These are phyloP conservation scores for Venturia asperata DNA, from an alignment of 2,329 filamentous ascomycete genomes.

Conservation along the genomic window DNA sequence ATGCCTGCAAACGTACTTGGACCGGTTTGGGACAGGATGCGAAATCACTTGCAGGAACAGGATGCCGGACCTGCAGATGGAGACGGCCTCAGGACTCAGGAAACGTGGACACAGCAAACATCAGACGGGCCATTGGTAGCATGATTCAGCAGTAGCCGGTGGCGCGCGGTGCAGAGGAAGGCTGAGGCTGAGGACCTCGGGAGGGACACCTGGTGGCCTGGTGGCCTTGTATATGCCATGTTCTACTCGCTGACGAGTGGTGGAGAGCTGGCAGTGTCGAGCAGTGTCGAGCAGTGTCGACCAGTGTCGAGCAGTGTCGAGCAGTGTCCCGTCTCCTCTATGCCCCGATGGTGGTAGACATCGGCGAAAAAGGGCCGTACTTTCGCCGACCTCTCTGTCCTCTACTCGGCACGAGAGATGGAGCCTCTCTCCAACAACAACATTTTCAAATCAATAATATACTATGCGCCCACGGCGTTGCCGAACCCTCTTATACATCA, in stretches of 20 bases:
- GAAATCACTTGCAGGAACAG: constrained; percentile 4
- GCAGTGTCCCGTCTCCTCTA: too few relatives aligned
- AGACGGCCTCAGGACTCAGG: neutral
- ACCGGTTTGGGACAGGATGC: neutral
- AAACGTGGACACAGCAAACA: constrained; percentile 7
- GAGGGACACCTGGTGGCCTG: neutral
- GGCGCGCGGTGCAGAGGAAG: constrained; percentile 9
- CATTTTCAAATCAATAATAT: neutral
- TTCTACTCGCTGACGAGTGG: neutral
- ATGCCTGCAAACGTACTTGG: neutral
- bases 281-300: too few relatives aligned
- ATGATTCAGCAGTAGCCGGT: neutral
- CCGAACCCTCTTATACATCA: constrained; percentile 5
- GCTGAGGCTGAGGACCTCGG: too few relatives aligned
- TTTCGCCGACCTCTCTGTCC: neutral
- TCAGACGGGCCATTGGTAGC: neutral
- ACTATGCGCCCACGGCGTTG: neutral
- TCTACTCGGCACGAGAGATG: neutral
- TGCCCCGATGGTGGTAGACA: neutral
- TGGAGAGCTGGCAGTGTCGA: neutral
- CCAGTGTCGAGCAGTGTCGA: too few relatives aligned
- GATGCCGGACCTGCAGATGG: constrained; percentile 7
- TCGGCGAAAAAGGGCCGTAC: neutral
- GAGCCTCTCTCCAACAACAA: constrained; percentile 8
- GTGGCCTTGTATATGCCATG: constrained; percentile 5